Conservation (phyloP, 306 rosid species). For the Ormosia emarginata region DNA sequence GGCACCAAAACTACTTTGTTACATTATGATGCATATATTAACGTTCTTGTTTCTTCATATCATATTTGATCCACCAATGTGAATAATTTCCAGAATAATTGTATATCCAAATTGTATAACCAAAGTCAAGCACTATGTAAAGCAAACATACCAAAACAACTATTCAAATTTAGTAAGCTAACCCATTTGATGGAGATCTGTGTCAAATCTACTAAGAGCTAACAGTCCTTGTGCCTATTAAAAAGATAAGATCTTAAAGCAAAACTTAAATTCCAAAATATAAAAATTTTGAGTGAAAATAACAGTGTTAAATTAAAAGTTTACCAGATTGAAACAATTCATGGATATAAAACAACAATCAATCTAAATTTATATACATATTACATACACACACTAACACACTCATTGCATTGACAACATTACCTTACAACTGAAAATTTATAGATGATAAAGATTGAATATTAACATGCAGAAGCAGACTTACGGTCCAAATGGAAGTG, state of each 20-base stretch:
- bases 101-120: not conserved
- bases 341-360: not conserved
- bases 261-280: not conserved
- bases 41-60: not conserved
- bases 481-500: constrained; percentile 99
- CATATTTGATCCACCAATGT: not conserved
- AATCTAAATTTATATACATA: not conserved
- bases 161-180: not conserved
- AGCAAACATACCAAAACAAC: not conserved
- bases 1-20: not conserved
- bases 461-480: constrained; percentile 30
- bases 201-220: not conserved
- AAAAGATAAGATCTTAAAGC: not conserved
- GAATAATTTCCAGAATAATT: not conserved
- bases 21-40: not conserved
- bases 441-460: not conserved
- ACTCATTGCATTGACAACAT: not conserved
- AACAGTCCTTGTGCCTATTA: not conserved
- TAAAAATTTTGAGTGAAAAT: not conserved
- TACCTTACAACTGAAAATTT: not conserved
- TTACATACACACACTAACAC: not conserved
- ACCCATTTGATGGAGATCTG: not conserved
- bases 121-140: not conserved
- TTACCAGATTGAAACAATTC: constrained; percentile 2
- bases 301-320: not conserved